phyloP scores from a whole-genome alignment of 306 rosid species.

The Ceratonia siliqua region DNA sequence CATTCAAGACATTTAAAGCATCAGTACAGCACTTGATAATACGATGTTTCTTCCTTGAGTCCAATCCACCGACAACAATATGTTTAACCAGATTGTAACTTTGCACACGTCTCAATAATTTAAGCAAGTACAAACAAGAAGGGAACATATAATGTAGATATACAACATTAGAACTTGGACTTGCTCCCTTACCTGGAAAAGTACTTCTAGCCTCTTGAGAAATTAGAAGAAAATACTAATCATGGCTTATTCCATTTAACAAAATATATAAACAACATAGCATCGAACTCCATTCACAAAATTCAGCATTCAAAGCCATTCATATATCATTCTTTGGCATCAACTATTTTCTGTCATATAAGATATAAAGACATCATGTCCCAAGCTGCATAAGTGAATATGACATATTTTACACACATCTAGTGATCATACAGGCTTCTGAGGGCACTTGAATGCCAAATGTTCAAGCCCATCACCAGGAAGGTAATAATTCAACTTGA shows the following conservation, averaged over 20 bases:
- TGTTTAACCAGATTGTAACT: conserved; percentile 25
- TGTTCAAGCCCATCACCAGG: too few relatives aligned
- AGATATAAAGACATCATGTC: too few relatives aligned
- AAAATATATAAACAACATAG: neutral
- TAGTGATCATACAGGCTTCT: neutral
- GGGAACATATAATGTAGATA: neutral
- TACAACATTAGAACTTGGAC: neutral
- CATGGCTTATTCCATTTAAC: neutral
- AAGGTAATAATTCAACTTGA: too few relatives aligned
- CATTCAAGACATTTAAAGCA: conserved; percentile 20
- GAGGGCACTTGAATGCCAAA: neutral
- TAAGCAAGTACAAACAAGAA: neutral
- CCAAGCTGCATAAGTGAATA: neutral
- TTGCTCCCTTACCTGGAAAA: neutral
- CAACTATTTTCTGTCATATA: too few relatives aligned
- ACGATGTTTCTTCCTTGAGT: conserved; percentile 72
- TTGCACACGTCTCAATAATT: neutral
- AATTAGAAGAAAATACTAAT: neutral
- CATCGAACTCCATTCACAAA: neutral
- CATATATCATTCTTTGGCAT: neutral
- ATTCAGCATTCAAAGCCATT: neutral
- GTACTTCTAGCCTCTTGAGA: neutral
- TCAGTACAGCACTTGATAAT: conserved; percentile 63
- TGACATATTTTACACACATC: neutral
- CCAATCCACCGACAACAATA: conserved; percentile 87